A percentile compares a stretch with the other conserved stretches of the same genome.
These are phyloP conservation scores for Cyclocybe cylindracea DNA, from an alignment of 768 basidiomycete genomes.

Conservation along the genomic window DNA sequence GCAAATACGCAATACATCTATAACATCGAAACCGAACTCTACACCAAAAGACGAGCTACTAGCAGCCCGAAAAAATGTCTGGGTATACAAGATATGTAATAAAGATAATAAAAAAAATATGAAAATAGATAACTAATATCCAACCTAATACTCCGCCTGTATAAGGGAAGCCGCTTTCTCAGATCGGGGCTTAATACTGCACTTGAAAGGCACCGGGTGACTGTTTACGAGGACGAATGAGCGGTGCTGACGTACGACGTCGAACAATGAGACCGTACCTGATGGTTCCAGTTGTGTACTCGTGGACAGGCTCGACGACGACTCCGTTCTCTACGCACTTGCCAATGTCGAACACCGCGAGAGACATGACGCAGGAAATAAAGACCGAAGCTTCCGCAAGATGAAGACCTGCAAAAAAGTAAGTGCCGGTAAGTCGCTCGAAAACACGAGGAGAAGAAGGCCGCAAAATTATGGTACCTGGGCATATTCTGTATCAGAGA, in stretches of 20 bases:
- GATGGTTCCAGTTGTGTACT: constrained; percentile 63
- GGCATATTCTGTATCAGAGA: constrained; percentile 39
- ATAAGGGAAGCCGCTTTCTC: constrained; percentile 56
- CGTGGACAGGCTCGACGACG: constrained; percentile 51
- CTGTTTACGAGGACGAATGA: constrained; percentile 25
- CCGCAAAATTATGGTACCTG: constrained; percentile 33
- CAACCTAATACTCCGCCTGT: constrained; percentile 39
- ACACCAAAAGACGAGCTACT: not conserved
- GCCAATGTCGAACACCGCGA: constrained; percentile 53
- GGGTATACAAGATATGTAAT: constrained; percentile 36
- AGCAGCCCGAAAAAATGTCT: constrained; percentile 5
- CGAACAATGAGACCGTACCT: constrained; percentile 37
- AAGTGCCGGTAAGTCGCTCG: constrained; percentile 1
- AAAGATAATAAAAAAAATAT: constrained; percentile 26
- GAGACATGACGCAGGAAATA: constrained; percentile 50
- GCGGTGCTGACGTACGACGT: not conserved
- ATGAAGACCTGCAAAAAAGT: constrained; percentile 39
- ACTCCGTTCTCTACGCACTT: constrained; percentile 47
- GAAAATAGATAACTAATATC: constrained; percentile 9
- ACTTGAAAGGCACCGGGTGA: constrained; percentile 65
- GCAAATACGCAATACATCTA: constrained; percentile 1
- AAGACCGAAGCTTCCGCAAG: constrained; percentile 57
- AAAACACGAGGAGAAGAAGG: constrained; percentile 1
- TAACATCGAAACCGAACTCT: not conserved
- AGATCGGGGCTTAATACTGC: constrained; percentile 61